Conservation (phyloP, 192 early-diverging fungal species). For the Backusella psychrophila region DNA sequence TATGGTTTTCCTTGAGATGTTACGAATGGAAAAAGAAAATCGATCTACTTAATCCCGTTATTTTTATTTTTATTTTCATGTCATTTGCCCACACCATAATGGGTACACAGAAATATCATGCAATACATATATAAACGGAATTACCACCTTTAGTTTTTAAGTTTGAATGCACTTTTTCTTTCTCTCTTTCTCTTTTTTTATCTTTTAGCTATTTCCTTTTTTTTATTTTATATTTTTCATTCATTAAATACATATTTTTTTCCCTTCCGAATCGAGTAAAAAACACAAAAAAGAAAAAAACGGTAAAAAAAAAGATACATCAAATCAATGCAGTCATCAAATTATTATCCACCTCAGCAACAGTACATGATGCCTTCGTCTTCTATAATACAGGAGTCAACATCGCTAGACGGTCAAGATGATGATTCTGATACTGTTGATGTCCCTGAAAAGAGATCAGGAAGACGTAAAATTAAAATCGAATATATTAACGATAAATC, state of each 20-base stretch:
- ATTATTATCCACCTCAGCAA: slow-evolving; percentile 6
- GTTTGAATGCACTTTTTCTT: not conserved
- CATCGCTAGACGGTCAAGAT: slow-evolving; percentile 42
- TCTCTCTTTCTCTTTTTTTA: slow-evolving; percentile 7
- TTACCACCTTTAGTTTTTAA: slow-evolving; percentile 2
- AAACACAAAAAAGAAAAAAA: not conserved
- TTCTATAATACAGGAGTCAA: not conserved
- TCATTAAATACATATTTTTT: not conserved
- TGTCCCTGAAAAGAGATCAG: slow-evolving; percentile 63
- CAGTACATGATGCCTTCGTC: slow-evolving; percentile 4
- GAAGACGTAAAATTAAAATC: slow-evolving; percentile 92
- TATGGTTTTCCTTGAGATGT: not conserved
- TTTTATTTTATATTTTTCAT: not conserved
- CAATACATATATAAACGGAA: slow-evolving; percentile 8
- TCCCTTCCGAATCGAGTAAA: slow-evolving; percentile 4
- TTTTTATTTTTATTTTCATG: not conserved
- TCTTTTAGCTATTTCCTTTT: slow-evolving; percentile 5
- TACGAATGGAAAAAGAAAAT: not conserved
- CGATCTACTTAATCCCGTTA: slow-evolving; percentile 4
- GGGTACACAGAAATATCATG: slow-evolving; percentile 4
- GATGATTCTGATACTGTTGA: slow-evolving; percentile 64
- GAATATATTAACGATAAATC: slow-evolving; percentile 91
- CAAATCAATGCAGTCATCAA: slow-evolving; percentile 7
- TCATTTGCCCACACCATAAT: slow-evolving; percentile 3
- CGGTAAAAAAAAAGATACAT: not conserved